A percentile compares a stretch with the other conserved stretches of the same genome.
Conservation (phyloP, 2,329 filamentous ascomycete genomes). For the Zopfia rhizophila region DNA sequence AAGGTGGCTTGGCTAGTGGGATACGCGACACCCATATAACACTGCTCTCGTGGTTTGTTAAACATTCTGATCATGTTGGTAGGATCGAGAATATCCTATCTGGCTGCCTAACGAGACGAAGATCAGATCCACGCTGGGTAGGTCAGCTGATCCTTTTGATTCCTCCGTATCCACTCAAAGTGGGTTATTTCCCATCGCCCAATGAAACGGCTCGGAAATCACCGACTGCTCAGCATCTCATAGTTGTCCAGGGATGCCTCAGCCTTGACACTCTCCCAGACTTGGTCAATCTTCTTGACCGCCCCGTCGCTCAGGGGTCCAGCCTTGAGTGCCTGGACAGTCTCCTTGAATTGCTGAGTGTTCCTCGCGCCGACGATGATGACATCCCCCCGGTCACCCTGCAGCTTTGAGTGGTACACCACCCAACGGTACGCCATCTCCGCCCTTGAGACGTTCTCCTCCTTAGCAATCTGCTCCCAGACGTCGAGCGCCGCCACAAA, state of each 20-base stretch:
- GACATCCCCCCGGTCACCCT: slow-evolving; percentile 46
- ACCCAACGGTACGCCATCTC: slow-evolving; percentile 54
- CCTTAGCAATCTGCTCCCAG: slow-evolving; percentile 45
- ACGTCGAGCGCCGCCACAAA: slow-evolving; percentile 42
- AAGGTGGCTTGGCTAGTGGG: no score
- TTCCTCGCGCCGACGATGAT: slow-evolving; percentile 49
- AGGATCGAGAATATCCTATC: no score
- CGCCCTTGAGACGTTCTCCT: slow-evolving; percentile 41
- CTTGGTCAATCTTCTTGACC: slow-evolving; percentile 7
- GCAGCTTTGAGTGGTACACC: slow-evolving; percentile 45
- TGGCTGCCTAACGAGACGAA: no score
- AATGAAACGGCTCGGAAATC: no score
- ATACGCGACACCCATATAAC: no score
- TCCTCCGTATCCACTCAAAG: no score
- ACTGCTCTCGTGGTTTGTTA: no score
- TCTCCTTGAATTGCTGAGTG: slow-evolving; percentile 11
- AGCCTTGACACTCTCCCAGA: slow-evolving; percentile 15
- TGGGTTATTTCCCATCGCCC: no score
- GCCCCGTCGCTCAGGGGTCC: slow-evolving; percentile 12
- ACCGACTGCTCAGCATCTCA: no score
- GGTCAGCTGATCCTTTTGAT: no score
- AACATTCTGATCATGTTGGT: no score
- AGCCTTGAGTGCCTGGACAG: slow-evolving; percentile 6
- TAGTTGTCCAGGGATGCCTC: slow-evolving; percentile 20
- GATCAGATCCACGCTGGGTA: no score